A percentile compares a stretch with the other conserved stretches of the same genome.
Conservation (phyloP, 257 asterid genomes). For the Petrea volubilis region DNA sequence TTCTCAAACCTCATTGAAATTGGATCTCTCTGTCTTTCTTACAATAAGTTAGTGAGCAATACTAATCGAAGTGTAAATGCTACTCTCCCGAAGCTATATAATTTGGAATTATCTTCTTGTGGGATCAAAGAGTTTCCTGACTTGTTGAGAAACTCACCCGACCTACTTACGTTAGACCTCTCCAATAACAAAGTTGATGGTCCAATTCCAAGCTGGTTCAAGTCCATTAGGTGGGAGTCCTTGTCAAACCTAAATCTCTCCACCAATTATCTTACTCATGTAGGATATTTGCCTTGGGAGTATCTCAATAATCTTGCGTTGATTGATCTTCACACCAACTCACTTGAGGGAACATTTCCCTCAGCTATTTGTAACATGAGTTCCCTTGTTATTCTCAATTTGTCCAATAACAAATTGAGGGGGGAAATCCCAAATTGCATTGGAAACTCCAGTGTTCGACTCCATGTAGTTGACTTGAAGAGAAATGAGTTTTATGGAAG, state of each 20-base stretch:
- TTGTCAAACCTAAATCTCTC: background rate
- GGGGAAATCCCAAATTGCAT: background rate
- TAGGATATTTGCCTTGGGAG: background rate
- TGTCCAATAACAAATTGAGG: background rate
- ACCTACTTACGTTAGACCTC: background rate
- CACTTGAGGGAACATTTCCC: background rate
- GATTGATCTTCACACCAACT: slow-evolving; percentile 1
- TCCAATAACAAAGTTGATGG: slow-evolving; percentile 3
- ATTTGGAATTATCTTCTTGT: background rate
- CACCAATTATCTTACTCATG: background rate
- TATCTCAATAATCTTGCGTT: background rate
- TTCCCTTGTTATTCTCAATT: background rate
- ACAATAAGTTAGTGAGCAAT: background rate
- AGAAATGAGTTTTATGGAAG: background rate
- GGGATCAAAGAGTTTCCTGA: background rate
- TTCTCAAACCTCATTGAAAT: background rate
- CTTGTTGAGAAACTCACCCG: background rate
- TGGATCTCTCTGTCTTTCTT: background rate
- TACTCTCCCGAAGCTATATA: background rate
- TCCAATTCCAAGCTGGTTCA: background rate
- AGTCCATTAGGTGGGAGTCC: background rate
- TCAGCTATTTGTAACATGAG: background rate
- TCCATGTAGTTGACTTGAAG: background rate
- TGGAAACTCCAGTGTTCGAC: background rate
- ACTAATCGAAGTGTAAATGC: background rate